A percentile compares a stretch with the other conserved stretches of the same genome.
These are phyloP conservation scores for Camelina laxa DNA, from an alignment of 345 rosid genomes.

Conservation along the genomic window DNA sequence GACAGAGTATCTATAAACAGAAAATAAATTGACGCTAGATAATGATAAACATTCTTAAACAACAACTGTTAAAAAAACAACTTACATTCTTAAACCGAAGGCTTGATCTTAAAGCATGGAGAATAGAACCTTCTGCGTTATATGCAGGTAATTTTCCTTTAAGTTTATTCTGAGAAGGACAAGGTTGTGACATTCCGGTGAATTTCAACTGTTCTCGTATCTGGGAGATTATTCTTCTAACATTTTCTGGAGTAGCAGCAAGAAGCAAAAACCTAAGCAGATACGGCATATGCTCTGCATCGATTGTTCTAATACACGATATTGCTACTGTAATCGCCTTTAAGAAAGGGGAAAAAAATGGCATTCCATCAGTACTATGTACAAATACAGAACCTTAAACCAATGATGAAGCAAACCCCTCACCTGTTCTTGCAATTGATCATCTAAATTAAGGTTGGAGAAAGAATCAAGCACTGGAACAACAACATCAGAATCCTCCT, in stretches of 20 bases:
- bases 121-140: constrained; percentile 66
- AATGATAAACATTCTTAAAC: constrained; percentile 22
- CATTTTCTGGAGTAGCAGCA: constrained; percentile 71
- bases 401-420: constrained; percentile 18
- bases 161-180: constrained; percentile 54
- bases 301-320: constrained; percentile 73
- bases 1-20: constrained; percentile 65
- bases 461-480: constrained; percentile 79
- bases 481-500: constrained; percentile 70
- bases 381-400: constrained; percentile 18
- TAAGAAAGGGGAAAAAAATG: constrained; percentile 8
- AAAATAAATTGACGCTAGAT: constrained; percentile 12
- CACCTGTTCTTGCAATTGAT: constrained; percentile 76
- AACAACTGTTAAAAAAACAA: constrained; percentile 17
- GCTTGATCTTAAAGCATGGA: constrained; percentile 77
- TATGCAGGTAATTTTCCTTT: constrained; percentile 64
- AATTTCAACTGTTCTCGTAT: constrained; percentile 75
- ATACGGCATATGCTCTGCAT: constrained; percentile 74
- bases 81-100: constrained; percentile 81
- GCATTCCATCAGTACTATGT: constrained; percentile 21
- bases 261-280: constrained; percentile 77
- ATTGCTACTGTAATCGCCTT: constrained; percentile 76
- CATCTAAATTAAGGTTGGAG: constrained; percentile 74
- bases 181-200: constrained; percentile 55
- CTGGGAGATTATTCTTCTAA: constrained; percentile 69